Base-by-base conservation (phyloP, 2,329 filamentous ascomycete species). In the Trichoderma sp. region DNA sequence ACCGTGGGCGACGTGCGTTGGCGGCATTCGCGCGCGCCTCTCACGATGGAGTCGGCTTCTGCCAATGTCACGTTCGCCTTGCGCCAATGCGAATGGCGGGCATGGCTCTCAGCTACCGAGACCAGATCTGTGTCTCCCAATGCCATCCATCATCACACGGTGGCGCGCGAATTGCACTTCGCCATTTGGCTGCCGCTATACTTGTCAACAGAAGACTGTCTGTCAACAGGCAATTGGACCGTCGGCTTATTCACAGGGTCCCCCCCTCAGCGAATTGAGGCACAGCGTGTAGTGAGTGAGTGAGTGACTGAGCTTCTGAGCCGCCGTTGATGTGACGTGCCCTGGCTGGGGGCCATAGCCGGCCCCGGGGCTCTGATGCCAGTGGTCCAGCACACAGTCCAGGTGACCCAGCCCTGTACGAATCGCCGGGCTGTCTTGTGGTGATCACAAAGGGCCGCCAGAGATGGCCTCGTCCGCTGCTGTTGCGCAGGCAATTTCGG, bases 311-410 rank as follows among this genome's bases (percentile, higher is more conserved):
- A 35, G 60, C 60, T 64, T 64, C 43, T 63, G 68, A 67, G 62
- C 68, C 68, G 63, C 68, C 68, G 69, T 60, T 37, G 56, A 69
- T 70, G 69, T 69, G 69, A 70, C 69, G 66, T 66, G 66, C 67
- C 69, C 60, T 70, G 61, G 40, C 49, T 58, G 40, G 57, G 66
- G 61, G 56, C 62, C 37, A 29, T n/a, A 57, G 37, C 63, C 55
- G 29, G 43, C 40, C 62, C 62, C 62, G 62, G 62, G 49, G 64
- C 59, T 53, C 52, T 60, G 60, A 69, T 69, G 33, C 69, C 60
- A 60, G 60, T 66, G 66, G 67, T 70, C 67, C 69, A 65, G 69
- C 66, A 66, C 66, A 56, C 66, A 53, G 69, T 64, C 59, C 69
- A 70, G 69, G 66, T 70, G 69, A 70, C 69, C 66, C 57, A 49